These are phyloP conservation scores for Mycena sp. DNA, from an alignment of 1,284 basidiomycete genomes.

Conservation along the genomic window DNA sequence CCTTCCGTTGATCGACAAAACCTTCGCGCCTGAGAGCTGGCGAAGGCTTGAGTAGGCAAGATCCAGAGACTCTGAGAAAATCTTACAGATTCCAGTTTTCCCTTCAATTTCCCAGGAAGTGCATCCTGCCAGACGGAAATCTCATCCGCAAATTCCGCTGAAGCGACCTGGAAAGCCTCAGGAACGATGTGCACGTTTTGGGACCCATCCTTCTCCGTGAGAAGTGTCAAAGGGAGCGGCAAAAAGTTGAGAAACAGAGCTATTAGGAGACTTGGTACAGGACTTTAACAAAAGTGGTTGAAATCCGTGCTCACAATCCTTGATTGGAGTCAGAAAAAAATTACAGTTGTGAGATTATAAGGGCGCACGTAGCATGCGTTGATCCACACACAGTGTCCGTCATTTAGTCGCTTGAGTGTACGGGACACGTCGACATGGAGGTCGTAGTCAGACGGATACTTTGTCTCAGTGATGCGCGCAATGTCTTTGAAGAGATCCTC, in stretches of 20 bases:
- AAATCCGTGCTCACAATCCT: slow-evolving; percentile 54
- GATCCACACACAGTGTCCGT: slow-evolving; percentile 68
- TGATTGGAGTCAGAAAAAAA: neutral
- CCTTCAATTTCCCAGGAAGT: slow-evolving; percentile 59
- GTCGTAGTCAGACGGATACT: slow-evolving; percentile 62
- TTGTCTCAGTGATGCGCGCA: slow-evolving; percentile 56
- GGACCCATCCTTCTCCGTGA: slow-evolving; percentile 56
- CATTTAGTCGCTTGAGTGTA: slow-evolving; percentile 65
- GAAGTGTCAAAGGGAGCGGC: slow-evolving; percentile 62
- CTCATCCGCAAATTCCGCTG: slow-evolving; percentile 63
- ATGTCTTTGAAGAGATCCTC: slow-evolving; percentile 64
- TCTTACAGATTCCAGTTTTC: slow-evolving; percentile 52
- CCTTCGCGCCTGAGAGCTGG: slow-evolving; percentile 61
- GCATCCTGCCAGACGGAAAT: slow-evolving; percentile 65
- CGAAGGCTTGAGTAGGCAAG: neutral
- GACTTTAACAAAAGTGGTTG: neutral
- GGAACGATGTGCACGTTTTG: slow-evolving; percentile 67
- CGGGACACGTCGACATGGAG: slow-evolving; percentile 65
- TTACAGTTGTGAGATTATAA: neutral
- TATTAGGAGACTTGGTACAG: slow-evolving; percentile 32
- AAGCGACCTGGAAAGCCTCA: slow-evolving; percentile 65
- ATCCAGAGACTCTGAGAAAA: neutral
- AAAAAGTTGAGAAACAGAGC: slow-evolving; percentile 64
- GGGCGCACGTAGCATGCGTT: slow-evolving; percentile 57
- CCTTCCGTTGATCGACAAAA: slow-evolving; percentile 63